phyloP scores from a whole-genome alignment of 768 basidiomycete genomes.

The Kwoniella heveanensis region DNA sequence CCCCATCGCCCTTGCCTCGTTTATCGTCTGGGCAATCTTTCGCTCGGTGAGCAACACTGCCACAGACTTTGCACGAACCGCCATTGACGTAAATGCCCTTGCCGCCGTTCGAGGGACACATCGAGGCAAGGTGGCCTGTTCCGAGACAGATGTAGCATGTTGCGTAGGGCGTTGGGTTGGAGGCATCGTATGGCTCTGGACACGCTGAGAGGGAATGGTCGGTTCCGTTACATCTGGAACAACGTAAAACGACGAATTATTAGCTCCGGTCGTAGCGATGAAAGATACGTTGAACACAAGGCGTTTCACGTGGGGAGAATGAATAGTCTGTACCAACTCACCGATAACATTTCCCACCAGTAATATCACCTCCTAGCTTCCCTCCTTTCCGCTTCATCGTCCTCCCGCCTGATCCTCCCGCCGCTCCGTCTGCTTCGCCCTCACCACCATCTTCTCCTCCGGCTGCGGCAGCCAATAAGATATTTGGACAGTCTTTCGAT shows the following conservation, averaged over 20 bases:
- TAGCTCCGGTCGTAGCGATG: too few species aligned
- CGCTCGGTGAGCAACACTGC: slow-evolving; percentile 79
- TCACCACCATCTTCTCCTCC: slow-evolving; percentile 5
- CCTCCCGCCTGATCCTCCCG: slow-evolving; percentile 28
- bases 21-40: slow-evolving; percentile 67
- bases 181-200: slow-evolving; percentile 65
- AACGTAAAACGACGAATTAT: too few species aligned
- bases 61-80: slow-evolving; percentile 85
- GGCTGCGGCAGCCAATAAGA: slow-evolving; percentile 47
- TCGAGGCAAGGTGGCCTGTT: slow-evolving; percentile 80
- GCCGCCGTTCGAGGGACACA: slow-evolving; percentile 75
- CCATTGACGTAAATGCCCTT: slow-evolving; percentile 89
- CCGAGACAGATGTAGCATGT: slow-evolving; percentile 87
- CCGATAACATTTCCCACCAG: slow-evolving; percentile 74
- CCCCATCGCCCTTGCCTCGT: slow-evolving; percentile 22
- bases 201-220: slow-evolving; percentile 79
- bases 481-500: slow-evolving; percentile 75
- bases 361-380: slow-evolving; percentile 45
- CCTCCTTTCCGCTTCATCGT: slow-evolving; percentile 46
- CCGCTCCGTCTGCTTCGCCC: slow-evolving; percentile 7
- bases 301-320: too few species aligned
- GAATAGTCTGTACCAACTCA: slow-evolving; percentile 46
- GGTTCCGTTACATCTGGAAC: slow-evolving; percentile 73
- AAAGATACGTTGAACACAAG: too few species aligned
- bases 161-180: slow-evolving; percentile 77